Evolutionary conservation across 257 asterid genomes (phyloP).

Genomic region (Hygrophila difformis): DNA sequence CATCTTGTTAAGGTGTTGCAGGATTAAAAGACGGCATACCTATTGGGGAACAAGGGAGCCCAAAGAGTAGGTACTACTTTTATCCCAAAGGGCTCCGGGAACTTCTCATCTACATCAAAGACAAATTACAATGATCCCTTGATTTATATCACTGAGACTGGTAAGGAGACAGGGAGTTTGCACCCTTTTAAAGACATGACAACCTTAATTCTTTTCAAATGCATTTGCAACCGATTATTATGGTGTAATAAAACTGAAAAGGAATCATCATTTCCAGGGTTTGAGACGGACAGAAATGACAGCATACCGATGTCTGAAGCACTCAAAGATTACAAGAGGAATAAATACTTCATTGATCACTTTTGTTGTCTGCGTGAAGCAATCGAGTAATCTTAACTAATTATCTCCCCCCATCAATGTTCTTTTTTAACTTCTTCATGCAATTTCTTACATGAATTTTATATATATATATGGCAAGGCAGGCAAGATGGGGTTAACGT

Average conservation of each 20-base stretch:
- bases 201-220: background rate
- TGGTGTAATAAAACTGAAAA: background rate
- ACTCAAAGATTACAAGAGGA: slow-evolving; percentile 27
- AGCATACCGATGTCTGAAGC: slow-evolving; percentile 18
- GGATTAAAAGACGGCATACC: slow-evolving; percentile 11
- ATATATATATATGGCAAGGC: background rate
- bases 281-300: slow-evolving; percentile 19
- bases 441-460: background rate
- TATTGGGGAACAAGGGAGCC: slow-evolving; percentile 19
- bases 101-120: slow-evolving; percentile 20
- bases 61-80: background rate
- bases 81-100: slow-evolving; percentile 30
- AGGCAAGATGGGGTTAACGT: slow-evolving; percentile 35
- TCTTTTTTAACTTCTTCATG: background rate
- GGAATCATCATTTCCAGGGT: slow-evolving; percentile 16
- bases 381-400: slow-evolving; percentile 11
- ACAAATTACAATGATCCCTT: slow-evolving; percentile 24
- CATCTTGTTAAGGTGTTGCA: no score
- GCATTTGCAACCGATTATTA: background rate
- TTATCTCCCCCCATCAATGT: background rate
- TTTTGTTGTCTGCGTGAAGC: slow-evolving; percentile 28
- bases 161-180: no score
- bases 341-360: slow-evolving; percentile 23
- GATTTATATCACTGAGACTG: slow-evolving; percentile 40
- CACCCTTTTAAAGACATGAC: no score